phyloP scores from a whole-genome alignment of 345 rosid species.

The Euphorbia peplus region DNA sequence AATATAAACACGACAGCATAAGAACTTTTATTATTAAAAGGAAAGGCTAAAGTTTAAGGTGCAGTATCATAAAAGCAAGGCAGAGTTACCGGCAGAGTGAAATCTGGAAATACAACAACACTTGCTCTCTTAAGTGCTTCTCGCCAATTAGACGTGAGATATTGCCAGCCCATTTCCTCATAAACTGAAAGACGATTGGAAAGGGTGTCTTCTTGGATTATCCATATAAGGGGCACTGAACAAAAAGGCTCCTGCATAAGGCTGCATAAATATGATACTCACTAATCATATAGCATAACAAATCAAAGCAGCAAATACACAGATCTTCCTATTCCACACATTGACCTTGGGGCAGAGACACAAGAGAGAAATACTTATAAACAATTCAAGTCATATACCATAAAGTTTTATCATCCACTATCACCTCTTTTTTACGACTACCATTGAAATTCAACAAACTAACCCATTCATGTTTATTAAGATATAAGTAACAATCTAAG shows the following conservation, averaged over 20 bases:
- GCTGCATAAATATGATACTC: slow-evolving; percentile 79
- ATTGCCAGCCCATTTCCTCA: slow-evolving; percentile 51
- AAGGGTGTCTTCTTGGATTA: slow-evolving; percentile 82
- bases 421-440: neutral
- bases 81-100: slow-evolving; percentile 64
- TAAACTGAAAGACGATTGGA: slow-evolving; percentile 71
- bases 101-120: slow-evolving; percentile 78
- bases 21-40: slow-evolving; percentile 17
- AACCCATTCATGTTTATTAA: neutral
- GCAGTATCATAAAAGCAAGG: neutral
- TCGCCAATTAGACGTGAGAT: slow-evolving; percentile 73
- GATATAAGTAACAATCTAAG: neutral
- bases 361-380: neutral
- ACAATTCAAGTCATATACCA: neutral
- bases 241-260: slow-evolving; percentile 97
- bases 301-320: slow-evolving; percentile 21
- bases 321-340: slow-evolving; percentile 10
- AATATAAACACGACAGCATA: slow-evolving; percentile 31
- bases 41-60: neutral
- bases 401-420: neutral
- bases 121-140: slow-evolving; percentile 72
- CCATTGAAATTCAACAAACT: neutral
- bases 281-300: slow-evolving; percentile 44
- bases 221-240: slow-evolving; percentile 88
- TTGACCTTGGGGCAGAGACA: neutral